Evolutionary conservation across 805 yeast species (phyloP), one percentile per base, ranked within the genome.

Genomic region (Kodamaea fukazawae): DNA sequence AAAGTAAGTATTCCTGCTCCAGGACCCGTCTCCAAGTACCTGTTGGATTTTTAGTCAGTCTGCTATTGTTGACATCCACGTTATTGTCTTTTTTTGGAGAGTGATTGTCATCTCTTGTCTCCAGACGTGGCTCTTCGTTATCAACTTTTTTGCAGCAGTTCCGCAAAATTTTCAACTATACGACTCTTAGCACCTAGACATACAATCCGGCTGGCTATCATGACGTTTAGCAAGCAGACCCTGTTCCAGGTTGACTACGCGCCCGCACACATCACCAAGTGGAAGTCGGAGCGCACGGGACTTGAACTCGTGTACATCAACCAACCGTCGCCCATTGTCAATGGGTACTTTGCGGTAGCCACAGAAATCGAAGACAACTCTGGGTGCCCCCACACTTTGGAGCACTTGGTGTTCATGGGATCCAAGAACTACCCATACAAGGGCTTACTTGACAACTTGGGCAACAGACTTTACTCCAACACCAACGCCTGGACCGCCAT

Each of bases 401-500:
- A 93, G 63, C 99, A 93, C 64, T 70, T 93, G 60, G 75, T 91
- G 27, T 93, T 93, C 60, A 86, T 89, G 96, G 99, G 99, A 1
- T 86, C 96, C 2, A 71, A 82, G 47, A 79, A 81, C 42, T 86
- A 80, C 52, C 98, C 98, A 0, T 91, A 83, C 61, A 91, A 91
- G 61, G 98, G 99, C 7, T 68, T 90, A 35, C 67, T 93, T 34
- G 99, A 93, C 55, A 81, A 81, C 8, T 72, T 90, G 37, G 96
- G 97, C 4, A 87, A 88, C 55, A 65, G 86, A 41, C 81, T 88
- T 46, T 85, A 83, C 61, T 84, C 96, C 2, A 73, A 79, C 4
- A 93, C 98, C 0, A 93, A 93, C 56, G 99, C 99, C 0, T 90
- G 96, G 96, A 93, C 99, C 0, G 88, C 84, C 1, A 87, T 93